A percentile compares a stretch with the other conserved stretches of the same genome.
Conservation (phyloP, 2,329 filamentous ascomycete genomes). For the Fusarium subglutinans region DNA sequence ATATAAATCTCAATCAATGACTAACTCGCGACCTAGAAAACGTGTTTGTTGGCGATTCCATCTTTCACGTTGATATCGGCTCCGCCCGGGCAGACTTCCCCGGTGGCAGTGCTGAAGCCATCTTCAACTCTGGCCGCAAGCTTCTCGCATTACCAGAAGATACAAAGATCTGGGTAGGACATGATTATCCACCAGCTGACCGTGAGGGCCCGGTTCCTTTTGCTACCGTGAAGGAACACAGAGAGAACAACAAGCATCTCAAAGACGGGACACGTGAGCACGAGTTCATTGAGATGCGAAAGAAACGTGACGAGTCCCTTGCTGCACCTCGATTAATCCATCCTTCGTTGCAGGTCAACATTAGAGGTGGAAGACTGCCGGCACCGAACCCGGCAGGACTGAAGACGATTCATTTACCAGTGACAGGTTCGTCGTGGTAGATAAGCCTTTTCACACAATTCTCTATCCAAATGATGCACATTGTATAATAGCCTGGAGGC, state of each 20-base stretch:
- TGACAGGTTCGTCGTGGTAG: slow-evolving; percentile 24
- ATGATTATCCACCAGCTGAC: slow-evolving; percentile 59
- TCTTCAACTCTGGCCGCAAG: slow-evolving; percentile 55
- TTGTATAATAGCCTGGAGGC: background rate
- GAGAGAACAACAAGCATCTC: slow-evolving; percentile 58
- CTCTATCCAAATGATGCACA: fast-evolving
- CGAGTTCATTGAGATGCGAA: slow-evolving; percentile 56
- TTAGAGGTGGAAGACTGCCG: slow-evolving; percentile 58
- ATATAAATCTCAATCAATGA: fast-evolving
- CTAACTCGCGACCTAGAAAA: slow-evolving; percentile 42
- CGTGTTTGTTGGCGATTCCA: slow-evolving; percentile 63
- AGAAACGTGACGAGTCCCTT: slow-evolving; percentile 54
- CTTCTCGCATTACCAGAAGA: slow-evolving; percentile 55
- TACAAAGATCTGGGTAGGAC: slow-evolving; percentile 62
- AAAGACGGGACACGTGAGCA: slow-evolving; percentile 52
- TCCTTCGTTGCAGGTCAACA: slow-evolving; percentile 62
- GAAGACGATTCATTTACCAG: slow-evolving; percentile 50
- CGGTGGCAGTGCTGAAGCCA: slow-evolving; percentile 55
- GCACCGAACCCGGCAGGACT: slow-evolving; percentile 41
- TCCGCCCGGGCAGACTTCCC: slow-evolving; percentile 65
- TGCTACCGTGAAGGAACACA: slow-evolving; percentile 58
- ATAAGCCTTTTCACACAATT: too few species aligned
- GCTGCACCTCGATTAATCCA: slow-evolving; percentile 59
- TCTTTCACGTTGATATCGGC: slow-evolving; percentile 63
- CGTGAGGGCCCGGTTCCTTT: slow-evolving; percentile 50